phyloP scores from a whole-genome alignment of 73 alveolate genomes.

The Urostyla sp. region DNA sequence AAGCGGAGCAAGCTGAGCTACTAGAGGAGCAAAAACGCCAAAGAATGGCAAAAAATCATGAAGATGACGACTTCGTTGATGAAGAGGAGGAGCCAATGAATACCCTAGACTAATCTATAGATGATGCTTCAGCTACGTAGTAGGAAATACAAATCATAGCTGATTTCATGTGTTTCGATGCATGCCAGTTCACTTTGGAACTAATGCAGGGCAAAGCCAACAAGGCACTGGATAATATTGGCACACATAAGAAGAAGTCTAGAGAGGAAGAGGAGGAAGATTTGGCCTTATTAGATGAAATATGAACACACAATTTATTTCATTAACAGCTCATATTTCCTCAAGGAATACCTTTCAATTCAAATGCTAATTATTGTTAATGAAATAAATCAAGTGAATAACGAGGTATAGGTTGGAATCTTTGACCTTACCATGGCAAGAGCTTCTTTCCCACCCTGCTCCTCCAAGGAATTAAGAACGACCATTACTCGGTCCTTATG shows the following conservation, averaged over 20 bases:
- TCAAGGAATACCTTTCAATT: neutral
- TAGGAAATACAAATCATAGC: slow-evolving; percentile 50
- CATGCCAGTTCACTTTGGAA: slow-evolving; percentile 51
- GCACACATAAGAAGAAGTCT: slow-evolving; percentile 50
- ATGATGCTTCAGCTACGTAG: slow-evolving; percentile 19
- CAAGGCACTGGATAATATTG: slow-evolving; percentile 14
- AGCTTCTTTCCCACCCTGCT: slow-evolving; percentile 65
- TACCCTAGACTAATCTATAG: slow-evolving; percentile 35
- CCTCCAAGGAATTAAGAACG: slow-evolving; percentile 54
- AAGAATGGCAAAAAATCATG: slow-evolving; percentile 47
- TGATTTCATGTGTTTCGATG: slow-evolving; percentile 66
- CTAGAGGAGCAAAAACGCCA: slow-evolving; percentile 38
- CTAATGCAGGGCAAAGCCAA: slow-evolving; percentile 66
- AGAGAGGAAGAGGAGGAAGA: slow-evolving; percentile 66
- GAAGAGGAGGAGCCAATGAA: slow-evolving; percentile 33
- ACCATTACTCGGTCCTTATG: slow-evolving; percentile 45
- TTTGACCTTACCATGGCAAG: slow-evolving; percentile 44
- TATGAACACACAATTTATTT: neutral
- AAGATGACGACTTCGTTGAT: slow-evolving; percentile 51
- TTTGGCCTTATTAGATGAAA: slow-evolving; percentile 51
- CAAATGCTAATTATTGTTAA: neutral
- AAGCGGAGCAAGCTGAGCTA: slow-evolving; percentile 63
- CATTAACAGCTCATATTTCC: neutral
- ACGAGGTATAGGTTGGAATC: slow-evolving; percentile 45
- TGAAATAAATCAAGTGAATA: neutral